These are phyloP conservation scores for Canavalia ensiformis DNA, from an alignment of 306 rosid genomes.

Conservation along the genomic window DNA sequence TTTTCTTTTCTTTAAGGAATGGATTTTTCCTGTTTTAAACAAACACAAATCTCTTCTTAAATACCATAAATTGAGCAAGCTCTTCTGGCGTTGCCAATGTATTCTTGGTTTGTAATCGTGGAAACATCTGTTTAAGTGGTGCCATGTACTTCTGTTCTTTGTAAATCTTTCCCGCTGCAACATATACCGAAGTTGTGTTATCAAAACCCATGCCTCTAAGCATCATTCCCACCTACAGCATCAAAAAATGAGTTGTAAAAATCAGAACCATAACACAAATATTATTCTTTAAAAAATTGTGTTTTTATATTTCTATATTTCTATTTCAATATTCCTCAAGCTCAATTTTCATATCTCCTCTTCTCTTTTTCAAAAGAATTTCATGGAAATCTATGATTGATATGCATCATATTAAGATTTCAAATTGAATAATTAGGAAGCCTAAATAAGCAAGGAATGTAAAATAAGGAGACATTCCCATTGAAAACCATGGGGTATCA, in stretches of 20 bases:
- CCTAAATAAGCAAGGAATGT: conserved; percentile 6
- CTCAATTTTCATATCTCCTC: background rate
- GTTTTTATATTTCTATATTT: conserved; percentile 19
- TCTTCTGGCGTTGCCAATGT: conserved; percentile 84
- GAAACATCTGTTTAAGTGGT: conserved; percentile 96
- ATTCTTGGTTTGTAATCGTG: conserved; percentile 85
- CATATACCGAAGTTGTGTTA: conserved; percentile 83
- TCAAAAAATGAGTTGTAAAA: conserved; percentile 38
- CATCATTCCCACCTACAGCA: conserved; percentile 92
- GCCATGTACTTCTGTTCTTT: conserved; percentile 87
- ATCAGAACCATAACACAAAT: conserved; percentile 28
- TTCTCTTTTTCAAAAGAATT: conserved; percentile 2
- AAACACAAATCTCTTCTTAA: conserved; percentile 38
- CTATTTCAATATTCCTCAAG: conserved; percentile 17
- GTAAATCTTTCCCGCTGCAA: conserved; percentile 94
- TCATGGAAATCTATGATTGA: conserved; percentile 28
- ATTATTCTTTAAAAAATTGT: background rate
- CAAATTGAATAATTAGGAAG: background rate
- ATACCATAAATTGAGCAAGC: conserved; percentile 87
- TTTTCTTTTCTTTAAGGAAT: conserved; percentile 40
- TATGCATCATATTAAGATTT: conserved; percentile 12
- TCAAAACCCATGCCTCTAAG: conserved; percentile 98
- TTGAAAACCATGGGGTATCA: conserved; percentile 1
- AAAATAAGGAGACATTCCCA: background rate
- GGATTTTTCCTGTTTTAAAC: conserved; percentile 28